Evolutionary conservation across 768 basidiomycete species (phyloP).

Genomic region (Xerocomellus dryophilus): DNA sequence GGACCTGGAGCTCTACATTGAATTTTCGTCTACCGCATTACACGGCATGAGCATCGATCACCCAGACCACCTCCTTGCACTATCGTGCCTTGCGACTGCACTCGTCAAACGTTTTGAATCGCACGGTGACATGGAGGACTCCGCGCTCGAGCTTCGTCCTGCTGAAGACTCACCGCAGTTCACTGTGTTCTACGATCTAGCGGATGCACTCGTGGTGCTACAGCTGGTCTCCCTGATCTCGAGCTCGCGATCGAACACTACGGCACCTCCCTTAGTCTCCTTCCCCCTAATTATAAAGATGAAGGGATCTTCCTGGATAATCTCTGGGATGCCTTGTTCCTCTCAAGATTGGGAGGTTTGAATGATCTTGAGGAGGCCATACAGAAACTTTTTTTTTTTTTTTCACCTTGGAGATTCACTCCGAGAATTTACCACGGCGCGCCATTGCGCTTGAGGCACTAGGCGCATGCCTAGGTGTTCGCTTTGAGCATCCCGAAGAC

Average conservation of each 20-base stretch:
- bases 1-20: slow-evolving; percentile 25
- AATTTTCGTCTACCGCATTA: slow-evolving; percentile 20
- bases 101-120: slow-evolving; percentile 24
- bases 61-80: slow-evolving; percentile 14
- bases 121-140: slow-evolving; percentile 18
- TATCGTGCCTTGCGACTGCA: slow-evolving; percentile 23
- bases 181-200: slow-evolving; percentile 25
- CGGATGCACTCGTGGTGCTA: slow-evolving; percentile 22
- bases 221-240: slow-evolving; percentile 23
- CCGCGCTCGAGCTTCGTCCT: slow-evolving; percentile 19
- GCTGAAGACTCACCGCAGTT: slow-evolving; percentile 13
- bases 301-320: slow-evolving; percentile 15
- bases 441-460: no score
- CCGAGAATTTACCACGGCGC: no score
- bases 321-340: slow-evolving; percentile 26
- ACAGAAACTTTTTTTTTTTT: no score
- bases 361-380: no score
- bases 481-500: no score
- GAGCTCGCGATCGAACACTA: slow-evolving; percentile 28
- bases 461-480: no score
- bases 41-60: slow-evolving; percentile 14
- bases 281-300: slow-evolving; percentile 14
- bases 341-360: slow-evolving; percentile 13
- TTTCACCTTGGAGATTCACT: no score
- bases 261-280: slow-evolving; percentile 17